Conservation (phyloP, 2,329 filamentous ascomycete genomes). For the Niveomyces coronatus region DNA sequence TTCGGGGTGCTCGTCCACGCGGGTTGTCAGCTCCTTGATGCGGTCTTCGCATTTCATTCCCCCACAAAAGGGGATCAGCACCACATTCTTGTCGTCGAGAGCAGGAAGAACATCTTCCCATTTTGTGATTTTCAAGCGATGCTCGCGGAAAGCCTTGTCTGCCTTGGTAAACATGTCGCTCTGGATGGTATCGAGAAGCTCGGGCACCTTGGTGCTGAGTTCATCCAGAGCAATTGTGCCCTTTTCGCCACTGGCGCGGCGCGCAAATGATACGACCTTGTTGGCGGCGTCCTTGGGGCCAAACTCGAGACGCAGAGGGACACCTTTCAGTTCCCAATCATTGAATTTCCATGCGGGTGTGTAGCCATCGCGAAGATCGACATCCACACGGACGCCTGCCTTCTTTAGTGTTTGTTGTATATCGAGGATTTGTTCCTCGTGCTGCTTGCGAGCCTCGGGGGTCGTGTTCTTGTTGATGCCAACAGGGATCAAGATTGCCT, state of each 20-base stretch:
- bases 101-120: slow-evolving; percentile 90
- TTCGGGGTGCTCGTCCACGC: slow-evolving; percentile 51
- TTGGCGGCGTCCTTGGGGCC: slow-evolving; percentile 89
- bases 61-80: slow-evolving; percentile 84
- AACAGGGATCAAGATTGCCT: slow-evolving; percentile 82
- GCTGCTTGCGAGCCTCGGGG: slow-evolving; percentile 65
- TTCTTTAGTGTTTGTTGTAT: slow-evolving; percentile 60
- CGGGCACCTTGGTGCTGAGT: slow-evolving; percentile 62
- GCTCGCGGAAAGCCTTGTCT: slow-evolving; percentile 64
- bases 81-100: slow-evolving; percentile 84
- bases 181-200: slow-evolving; percentile 84
- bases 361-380: slow-evolving; percentile 84
- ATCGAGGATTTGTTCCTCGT: slow-evolving; percentile 65
- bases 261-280: slow-evolving; percentile 71
- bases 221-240: slow-evolving; percentile 66
- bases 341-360: slow-evolving; percentile 97
- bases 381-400: slow-evolving; percentile 66
- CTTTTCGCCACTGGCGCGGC: slow-evolving; percentile 82
- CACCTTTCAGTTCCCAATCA: slow-evolving; percentile 95
- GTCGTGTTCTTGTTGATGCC: slow-evolving; percentile 84
- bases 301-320: slow-evolving; percentile 88
- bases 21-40: slow-evolving; percentile 86
- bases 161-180: slow-evolving; percentile 69
- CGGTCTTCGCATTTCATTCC: slow-evolving; percentile 77
- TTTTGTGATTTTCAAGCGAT: slow-evolving; percentile 70